Evolutionary conservation across 2,329 filamentous ascomycete genomes (phyloP).

Genomic region (Coniochaeta sp.): DNA sequence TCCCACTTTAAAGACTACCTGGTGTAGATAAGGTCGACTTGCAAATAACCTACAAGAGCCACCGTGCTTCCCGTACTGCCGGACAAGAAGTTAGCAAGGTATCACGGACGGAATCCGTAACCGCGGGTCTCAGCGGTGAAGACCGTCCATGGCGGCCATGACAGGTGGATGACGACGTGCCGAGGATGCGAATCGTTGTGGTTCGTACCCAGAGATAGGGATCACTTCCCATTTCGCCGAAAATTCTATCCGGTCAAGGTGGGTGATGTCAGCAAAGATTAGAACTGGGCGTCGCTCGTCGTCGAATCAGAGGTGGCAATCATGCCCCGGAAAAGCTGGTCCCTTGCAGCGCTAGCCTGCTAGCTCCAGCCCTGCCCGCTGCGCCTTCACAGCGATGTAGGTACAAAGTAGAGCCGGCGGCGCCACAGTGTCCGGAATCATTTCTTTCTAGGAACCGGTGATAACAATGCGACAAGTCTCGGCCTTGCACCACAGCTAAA

Average conservation of each 20-base stretch:
- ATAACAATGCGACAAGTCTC: not conserved
- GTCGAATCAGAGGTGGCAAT: not conserved
- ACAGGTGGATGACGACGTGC: not conserved
- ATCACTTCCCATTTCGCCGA: not conserved
- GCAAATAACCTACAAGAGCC: not conserved
- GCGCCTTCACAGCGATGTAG: not conserved
- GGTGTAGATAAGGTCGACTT: not conserved
- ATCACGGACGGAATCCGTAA: too few species aligned
- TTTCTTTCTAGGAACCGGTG: not conserved
- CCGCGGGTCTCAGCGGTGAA: too few species aligned
- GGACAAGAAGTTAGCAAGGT: too few species aligned
- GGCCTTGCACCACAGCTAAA: too few species aligned
- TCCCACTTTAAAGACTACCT: not conserved
- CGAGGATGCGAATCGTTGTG: not conserved
- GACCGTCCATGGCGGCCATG: not conserved
- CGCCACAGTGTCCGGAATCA: not conserved
- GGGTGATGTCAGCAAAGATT: not conserved
- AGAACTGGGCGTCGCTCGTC: not conserved
- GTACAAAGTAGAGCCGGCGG: not conserved
- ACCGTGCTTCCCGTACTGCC: too few species aligned
- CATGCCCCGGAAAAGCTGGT: not conserved
- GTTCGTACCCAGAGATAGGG: not conserved
- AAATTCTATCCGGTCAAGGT: not conserved
- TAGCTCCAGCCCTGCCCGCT: not conserved
- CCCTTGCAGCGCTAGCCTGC: not conserved